Conservation (phyloP, 805 yeast genomes). For the Saccharomycopsis schoenii region DNA sequence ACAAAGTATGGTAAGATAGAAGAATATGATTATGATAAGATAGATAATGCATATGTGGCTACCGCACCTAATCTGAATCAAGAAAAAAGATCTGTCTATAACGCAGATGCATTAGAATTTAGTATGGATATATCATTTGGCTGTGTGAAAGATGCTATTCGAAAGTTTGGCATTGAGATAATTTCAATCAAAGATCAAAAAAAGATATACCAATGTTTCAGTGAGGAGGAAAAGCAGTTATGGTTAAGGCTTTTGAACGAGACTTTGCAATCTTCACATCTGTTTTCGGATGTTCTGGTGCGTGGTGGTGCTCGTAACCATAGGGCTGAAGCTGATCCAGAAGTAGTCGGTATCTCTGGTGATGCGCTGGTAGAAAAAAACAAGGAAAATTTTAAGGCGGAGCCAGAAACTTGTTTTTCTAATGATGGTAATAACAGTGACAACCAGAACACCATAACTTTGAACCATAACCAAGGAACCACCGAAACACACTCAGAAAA, state of each 20-base stretch:
- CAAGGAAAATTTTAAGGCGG: not conserved
- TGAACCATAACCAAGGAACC: not conserved
- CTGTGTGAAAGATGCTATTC: slow-evolving; percentile 30
- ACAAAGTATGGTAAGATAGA: not conserved
- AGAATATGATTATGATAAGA: not conserved
- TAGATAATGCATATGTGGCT: not conserved
- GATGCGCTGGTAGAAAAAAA: slow-evolving; percentile 1
- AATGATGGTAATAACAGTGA: not conserved
- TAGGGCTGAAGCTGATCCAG: not conserved
- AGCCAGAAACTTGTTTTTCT: not conserved
- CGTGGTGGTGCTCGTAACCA: not conserved
- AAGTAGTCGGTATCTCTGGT: not conserved
- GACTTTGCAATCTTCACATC: slow-evolving; percentile 1
- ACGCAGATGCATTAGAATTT: slow-evolving; percentile 14
- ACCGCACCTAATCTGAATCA: not conserved
- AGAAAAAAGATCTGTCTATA: not conserved
- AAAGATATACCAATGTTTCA: slow-evolving; percentile 66
- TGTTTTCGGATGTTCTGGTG: not conserved
- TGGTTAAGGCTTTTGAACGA: slow-evolving; percentile 57
- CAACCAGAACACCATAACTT: not conserved
- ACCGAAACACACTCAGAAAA: not conserved
- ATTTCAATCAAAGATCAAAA: slow-evolving; percentile 57
- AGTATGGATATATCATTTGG: slow-evolving; percentile 69
- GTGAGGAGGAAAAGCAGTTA: slow-evolving; percentile 51
- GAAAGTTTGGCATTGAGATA: slow-evolving; percentile 61